phyloP scores from a whole-genome alignment of 176 grass and related monocot species.

The Carex littledalei region DNA sequence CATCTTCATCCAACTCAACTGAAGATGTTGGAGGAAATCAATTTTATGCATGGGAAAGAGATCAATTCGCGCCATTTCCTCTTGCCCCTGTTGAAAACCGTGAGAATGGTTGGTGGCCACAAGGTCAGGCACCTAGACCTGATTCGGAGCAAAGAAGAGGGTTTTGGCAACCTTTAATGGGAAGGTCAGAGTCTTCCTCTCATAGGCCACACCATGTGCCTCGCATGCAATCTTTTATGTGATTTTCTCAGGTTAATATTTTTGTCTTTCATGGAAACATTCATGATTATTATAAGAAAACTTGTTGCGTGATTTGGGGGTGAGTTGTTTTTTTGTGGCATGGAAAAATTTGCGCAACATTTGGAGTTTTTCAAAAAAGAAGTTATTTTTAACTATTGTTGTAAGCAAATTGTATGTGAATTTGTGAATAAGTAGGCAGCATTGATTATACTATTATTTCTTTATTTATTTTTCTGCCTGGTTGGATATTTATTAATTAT shows the following conservation, averaged over 20 bases:
- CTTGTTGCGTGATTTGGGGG: neutral
- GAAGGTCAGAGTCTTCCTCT: neutral
- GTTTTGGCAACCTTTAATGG: conserved; percentile 11
- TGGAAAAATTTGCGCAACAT: neutral
- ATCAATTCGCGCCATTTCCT: conserved; percentile 56
- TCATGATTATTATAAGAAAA: neutral
- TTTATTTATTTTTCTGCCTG: neutral
- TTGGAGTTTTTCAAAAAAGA: neutral
- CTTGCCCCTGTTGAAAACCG: conserved; percentile 49
- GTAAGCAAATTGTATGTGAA: conserved; percentile 6
- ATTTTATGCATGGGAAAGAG: conserved; percentile 76
- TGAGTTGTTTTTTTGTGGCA: neutral
- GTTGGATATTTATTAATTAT: neutral
- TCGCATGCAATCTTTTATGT: conserved; percentile 28
- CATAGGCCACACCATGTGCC: neutral
- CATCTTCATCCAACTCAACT: conserved; percentile 41
- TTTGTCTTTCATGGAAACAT: conserved; percentile 8
- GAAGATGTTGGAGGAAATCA: conserved; percentile 52
- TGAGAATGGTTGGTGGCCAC: conserved; percentile 59
- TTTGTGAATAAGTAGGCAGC: conserved; percentile 14
- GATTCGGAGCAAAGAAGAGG: conserved; percentile 19
- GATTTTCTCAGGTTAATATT: neutral
- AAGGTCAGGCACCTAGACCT: conserved; percentile 1
- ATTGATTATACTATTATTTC: conserved; percentile 5
- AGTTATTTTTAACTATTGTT: neutral